These are phyloP conservation scores for Pestalotiopsis sp. DNA, from an alignment of 2,329 filamentous ascomycete species.

Conservation along the genomic window DNA sequence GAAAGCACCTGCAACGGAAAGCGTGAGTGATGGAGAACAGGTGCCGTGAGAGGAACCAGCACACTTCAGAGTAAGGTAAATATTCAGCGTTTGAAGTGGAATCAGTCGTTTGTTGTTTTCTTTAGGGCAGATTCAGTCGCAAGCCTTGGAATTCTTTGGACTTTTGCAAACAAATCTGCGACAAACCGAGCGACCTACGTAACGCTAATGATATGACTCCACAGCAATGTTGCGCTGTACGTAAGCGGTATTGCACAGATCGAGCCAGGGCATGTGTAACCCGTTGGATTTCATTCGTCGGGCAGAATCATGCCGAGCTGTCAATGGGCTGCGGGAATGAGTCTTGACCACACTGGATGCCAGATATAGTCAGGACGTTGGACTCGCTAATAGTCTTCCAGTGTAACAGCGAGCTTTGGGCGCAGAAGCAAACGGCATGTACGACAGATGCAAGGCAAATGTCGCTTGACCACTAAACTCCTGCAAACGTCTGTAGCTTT, in stretches of 20 bases:
- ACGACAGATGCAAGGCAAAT: too few species aligned
- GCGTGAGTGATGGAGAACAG: too few species aligned
- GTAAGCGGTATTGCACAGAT: background rate
- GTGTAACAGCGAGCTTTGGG: too few species aligned
- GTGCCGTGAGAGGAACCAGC: too few species aligned
- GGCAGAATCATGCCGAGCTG: background rate
- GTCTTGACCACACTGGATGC: background rate
- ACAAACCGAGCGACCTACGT: background rate
- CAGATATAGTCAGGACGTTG: background rate
- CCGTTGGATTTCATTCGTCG: background rate
- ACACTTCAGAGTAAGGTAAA: too few species aligned
- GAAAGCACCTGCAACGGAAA: background rate
- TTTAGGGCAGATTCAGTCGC: background rate
- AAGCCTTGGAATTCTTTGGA: background rate
- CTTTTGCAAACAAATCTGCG: background rate
- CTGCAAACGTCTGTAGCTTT: too few species aligned
- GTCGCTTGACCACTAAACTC: too few species aligned
- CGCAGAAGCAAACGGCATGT: too few species aligned
- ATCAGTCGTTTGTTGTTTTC: background rate
- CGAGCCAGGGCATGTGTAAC: too few species aligned
- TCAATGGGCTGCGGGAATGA: background rate
- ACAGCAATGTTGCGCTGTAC: background rate
- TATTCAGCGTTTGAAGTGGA: background rate
- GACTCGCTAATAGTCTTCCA: background rate
- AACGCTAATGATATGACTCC: background rate